Percentiles rank a stretch among this genome's conserved stretches.
Conservation (phyloP, 2,329 filamentous ascomycete genomes). For the Plectosphaerella sp. region DNA sequence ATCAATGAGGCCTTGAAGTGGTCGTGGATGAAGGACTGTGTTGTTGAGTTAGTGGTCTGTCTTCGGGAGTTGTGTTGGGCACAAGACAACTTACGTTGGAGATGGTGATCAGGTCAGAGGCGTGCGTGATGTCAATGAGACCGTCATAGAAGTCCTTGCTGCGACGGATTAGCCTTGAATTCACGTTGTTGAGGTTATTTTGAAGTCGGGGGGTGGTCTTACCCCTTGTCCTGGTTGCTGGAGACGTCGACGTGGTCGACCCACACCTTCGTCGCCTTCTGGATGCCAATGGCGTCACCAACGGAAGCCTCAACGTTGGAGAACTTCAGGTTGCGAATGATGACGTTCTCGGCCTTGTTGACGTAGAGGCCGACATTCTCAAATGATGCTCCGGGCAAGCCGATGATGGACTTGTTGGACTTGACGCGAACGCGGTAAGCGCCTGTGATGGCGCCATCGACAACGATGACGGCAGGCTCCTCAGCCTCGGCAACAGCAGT, state of each 20-base stretch:
- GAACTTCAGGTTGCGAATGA: slow-evolving; percentile 59
- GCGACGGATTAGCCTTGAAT: slow-evolving; percentile 14
- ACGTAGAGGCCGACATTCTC: slow-evolving; percentile 48
- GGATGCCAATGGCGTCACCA: slow-evolving; percentile 57
- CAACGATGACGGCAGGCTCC: slow-evolving; percentile 33
- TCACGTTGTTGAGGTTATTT: too few relatives aligned
- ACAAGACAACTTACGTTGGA: slow-evolving; percentile 24
- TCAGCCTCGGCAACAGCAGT: slow-evolving; percentile 40
- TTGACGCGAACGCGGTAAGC: slow-evolving; percentile 32
- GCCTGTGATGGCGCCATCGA: slow-evolving; percentile 35
- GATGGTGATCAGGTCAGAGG: slow-evolving; percentile 54
- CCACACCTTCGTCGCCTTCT: slow-evolving; percentile 57
- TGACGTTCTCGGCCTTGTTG: slow-evolving; percentile 51
- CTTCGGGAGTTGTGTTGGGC: slow-evolving; percentile 28
- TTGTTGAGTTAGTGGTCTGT: neutral
- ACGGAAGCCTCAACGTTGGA: slow-evolving; percentile 49
- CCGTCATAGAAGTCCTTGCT: slow-evolving; percentile 69
- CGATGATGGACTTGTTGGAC: slow-evolving; percentile 43
- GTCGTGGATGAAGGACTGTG: slow-evolving; percentile 15
- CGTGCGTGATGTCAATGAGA: slow-evolving; percentile 60
- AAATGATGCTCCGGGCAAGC: slow-evolving; percentile 29
- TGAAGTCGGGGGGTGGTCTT: too few relatives aligned
- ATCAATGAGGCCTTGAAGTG: slow-evolving; percentile 59
- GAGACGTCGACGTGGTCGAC: slow-evolving; percentile 64
- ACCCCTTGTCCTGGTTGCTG: slow-evolving; percentile 44